Percentiles rank a stretch among this genome's conserved stretches.
phyloP scores from a whole-genome alignment of 2,329 filamentous ascomycete genomes.

The Aspergillus versicolor region DNA sequence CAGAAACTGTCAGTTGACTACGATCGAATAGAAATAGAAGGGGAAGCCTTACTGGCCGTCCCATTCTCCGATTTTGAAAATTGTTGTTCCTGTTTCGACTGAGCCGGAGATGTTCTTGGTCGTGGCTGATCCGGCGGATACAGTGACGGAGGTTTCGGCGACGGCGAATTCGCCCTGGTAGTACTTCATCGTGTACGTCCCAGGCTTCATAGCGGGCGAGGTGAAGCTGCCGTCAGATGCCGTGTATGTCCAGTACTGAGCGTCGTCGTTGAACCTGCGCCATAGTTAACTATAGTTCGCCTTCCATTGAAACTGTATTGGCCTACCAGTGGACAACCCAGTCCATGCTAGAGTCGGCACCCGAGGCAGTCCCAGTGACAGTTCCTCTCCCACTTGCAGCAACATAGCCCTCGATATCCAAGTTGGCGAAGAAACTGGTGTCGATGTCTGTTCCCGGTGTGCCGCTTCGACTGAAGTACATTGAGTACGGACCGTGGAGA shows the following conservation, averaged over 20 bases:
- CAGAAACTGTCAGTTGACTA: neutral
- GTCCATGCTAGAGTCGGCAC: constrained; percentile 53
- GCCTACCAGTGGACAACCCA: constrained; percentile 61
- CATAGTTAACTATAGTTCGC: neutral
- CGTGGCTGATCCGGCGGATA: constrained; percentile 51
- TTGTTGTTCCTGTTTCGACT: constrained; percentile 50
- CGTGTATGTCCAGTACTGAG: constrained; percentile 66
- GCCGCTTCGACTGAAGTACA: constrained; percentile 60
- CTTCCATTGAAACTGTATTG: neutral
- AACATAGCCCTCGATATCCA: constrained; percentile 60
- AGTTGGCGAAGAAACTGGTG: constrained; percentile 59
- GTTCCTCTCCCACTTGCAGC: constrained; percentile 56
- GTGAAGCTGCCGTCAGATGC: constrained; percentile 57
- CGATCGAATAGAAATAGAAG: neutral
- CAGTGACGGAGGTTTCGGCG: constrained; percentile 49
- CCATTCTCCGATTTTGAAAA: constrained; percentile 66
- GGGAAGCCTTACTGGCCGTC: constrained; percentile 52
- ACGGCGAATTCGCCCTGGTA: constrained; percentile 61
- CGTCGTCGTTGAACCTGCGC: constrained; percentile 52
- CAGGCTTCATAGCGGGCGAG: constrained; percentile 66
- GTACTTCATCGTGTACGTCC: constrained; percentile 67
- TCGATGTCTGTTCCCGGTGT: constrained; percentile 54
- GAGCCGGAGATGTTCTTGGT: constrained; percentile 53
- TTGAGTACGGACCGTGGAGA: constrained; percentile 64
- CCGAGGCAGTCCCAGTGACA: constrained; percentile 61